A percentile compares a stretch with the other conserved stretches of the same genome.
phyloP scores from a whole-genome alignment of 257 asterid genomes.

The Jaltomata sinuosa region DNA sequence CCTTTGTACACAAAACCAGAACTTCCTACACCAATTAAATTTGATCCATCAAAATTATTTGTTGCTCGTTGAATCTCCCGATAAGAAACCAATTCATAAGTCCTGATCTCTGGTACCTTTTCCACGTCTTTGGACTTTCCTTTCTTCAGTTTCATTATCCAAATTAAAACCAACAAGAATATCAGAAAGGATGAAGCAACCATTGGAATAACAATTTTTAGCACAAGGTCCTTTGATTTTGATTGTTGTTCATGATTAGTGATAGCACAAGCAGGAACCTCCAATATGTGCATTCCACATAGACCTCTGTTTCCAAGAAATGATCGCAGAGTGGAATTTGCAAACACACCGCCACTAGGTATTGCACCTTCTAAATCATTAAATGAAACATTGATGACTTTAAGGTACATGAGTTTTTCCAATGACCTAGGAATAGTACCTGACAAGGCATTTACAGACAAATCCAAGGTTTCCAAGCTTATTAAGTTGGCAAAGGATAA shows the following conservation, averaged over 20 bases:
- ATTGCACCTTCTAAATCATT: too few relatives aligned
- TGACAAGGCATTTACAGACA: too few relatives aligned
- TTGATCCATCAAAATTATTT: slow-evolving; percentile 13
- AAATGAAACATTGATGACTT: too few relatives aligned
- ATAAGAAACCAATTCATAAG: slow-evolving; percentile 7
- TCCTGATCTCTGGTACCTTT: not conserved
- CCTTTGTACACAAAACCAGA: slow-evolving; percentile 25
- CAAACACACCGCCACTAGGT: too few relatives aligned
- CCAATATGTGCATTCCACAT: not conserved
- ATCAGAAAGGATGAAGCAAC: not conserved
- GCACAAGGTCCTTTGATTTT: not conserved
- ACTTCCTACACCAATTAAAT: slow-evolving; percentile 23
- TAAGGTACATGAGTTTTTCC: too few relatives aligned
- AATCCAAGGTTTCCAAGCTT: too few relatives aligned
- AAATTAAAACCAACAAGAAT: not conserved
- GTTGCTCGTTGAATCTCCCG: slow-evolving; percentile 17
- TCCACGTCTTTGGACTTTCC: not conserved
- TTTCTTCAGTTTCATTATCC: slow-evolving; percentile 3
- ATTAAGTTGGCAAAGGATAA: too few relatives aligned
- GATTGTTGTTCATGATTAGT: not conserved
- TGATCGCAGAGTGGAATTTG: too few relatives aligned
- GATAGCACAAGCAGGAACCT: slow-evolving; percentile 2
- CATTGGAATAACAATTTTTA: slow-evolving; percentile 3
- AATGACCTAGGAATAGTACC: too few relatives aligned
- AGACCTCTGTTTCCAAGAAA: too few relatives aligned